Evolutionary conservation across 345 rosid species (phyloP), one percentile per base, ranked within the genome.

Genomic region (Durio zibethinus): DNA sequence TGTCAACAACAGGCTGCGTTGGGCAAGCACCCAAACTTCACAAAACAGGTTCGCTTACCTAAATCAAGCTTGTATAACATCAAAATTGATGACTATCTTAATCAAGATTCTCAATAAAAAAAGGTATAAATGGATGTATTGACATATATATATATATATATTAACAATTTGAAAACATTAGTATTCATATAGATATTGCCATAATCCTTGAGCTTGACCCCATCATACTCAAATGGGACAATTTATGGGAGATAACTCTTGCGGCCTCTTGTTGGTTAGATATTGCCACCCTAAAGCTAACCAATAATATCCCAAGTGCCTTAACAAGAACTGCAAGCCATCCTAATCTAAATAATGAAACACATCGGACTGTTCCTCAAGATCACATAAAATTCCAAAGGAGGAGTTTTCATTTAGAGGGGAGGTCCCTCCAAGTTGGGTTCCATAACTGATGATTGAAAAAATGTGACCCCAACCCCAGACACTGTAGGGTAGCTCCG

Each of bases 361-460:
- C 25, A 18, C 74, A 27, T 16, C 27, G n/a, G 59, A 63, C 1
- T 63, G 12, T 63, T 15, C 25, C 40, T 63, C 14, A 14, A 68
- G 23, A 5, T 3, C 16, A 42, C 36, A 12, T 15, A 8, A 2
- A 33, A 71, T 10, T 35, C 75, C 47, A 71, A 52, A 20, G 31
- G 61, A n/a, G n/a, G 4, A 8, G 29, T 33, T 71, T 29, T 4
- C 10, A 53, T 52, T 48, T 70, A 29, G 57, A 29, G 40, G 23
- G 38, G 59, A 48, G 60, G 59, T n/a, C 47, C 73, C 56, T 45
- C 36, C 73, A 69, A 69, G 56, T 69, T 69, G 57, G 20, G 47
- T 72, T 52, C 47, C 31, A 71, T 15, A 0, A 31, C 60, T 27
- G 62, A 12, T 52, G 21, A 33, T 52, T n/a, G 43, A 52, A 52